These are phyloP conservation scores for Gossypium rotundifolium DNA, from an alignment of 345 rosid species.

Conservation along the genomic window DNA sequence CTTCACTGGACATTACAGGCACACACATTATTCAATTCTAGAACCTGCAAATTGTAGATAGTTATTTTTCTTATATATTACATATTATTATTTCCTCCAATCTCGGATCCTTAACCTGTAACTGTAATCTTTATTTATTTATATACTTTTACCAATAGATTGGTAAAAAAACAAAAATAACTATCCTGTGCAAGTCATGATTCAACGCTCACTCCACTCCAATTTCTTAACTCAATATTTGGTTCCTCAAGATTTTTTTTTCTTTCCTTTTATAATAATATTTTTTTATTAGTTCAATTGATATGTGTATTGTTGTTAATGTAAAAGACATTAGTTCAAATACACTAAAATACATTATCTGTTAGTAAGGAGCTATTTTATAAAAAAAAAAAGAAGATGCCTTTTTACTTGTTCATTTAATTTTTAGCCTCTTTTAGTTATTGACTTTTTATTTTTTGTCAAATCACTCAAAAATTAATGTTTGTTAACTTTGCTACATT, in stretches of 20 bases:
- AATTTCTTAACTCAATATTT: neutral
- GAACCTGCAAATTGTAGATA: neutral
- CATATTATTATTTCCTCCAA: neutral
- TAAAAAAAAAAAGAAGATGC: too few relatives aligned
- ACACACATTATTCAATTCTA: neutral
- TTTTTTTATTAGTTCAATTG: too few relatives aligned
- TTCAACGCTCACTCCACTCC: neutral
- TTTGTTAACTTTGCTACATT: too few relatives aligned
- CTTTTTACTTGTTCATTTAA: too few relatives aligned
- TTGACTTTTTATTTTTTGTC: too few relatives aligned
- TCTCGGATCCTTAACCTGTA: neutral
- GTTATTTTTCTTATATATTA: neutral
- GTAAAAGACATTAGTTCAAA: rapidly evolving
- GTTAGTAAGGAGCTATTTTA: too few relatives aligned
- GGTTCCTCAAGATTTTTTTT: neutral
- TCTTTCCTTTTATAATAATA: too few relatives aligned
- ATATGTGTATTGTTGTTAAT: rapidly evolving
- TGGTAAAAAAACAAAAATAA: neutral
- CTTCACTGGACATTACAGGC: neutral
- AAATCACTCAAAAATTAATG: too few relatives aligned
- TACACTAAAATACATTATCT: rapidly evolving
- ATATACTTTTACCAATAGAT: neutral
- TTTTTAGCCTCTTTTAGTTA: too few relatives aligned
- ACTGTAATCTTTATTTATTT: neutral
- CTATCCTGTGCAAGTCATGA: neutral